phyloP scores from a whole-genome alignment of 306 rosid genomes.

The Bauhinia variegata region DNA sequence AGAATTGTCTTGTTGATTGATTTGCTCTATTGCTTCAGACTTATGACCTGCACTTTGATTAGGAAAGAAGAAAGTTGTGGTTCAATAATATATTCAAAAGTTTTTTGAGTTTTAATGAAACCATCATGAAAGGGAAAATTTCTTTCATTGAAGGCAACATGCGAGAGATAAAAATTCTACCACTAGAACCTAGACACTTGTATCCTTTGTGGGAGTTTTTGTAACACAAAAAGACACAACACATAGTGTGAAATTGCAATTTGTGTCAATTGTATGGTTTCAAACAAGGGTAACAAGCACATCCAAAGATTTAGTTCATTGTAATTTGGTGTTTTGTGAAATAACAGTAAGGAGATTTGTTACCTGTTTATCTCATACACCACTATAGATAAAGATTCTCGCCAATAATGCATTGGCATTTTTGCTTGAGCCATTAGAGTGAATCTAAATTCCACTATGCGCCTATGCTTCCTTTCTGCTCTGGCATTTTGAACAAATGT shows the following conservation, averaged over 20 bases:
- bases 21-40: not conserved
- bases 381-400: not conserved
- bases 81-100: not conserved
- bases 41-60: not conserved
- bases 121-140: not conserved
- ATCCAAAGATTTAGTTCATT: too few relatives aligned
- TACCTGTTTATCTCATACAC: too few relatives aligned
- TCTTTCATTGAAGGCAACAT: not conserved
- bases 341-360: too few relatives aligned
- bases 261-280: too few relatives aligned
- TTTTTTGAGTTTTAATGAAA: not conserved
- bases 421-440: not conserved
- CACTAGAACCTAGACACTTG: not conserved
- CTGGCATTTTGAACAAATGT: not conserved
- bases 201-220: not conserved
- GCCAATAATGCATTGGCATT: not conserved
- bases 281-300: too few relatives aligned
- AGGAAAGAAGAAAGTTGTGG: not conserved
- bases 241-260: too few relatives aligned
- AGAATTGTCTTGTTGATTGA: too few relatives aligned
- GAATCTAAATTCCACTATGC: not conserved
- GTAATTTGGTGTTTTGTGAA: too few relatives aligned
- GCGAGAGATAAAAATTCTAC: not conserved
- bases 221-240: too few relatives aligned
- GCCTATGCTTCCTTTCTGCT: not conserved